These are phyloP conservation scores for Pseudevernia furfuracea DNA, from an alignment of 495 filamentous ascomycete genomes.

Conservation along the genomic window DNA sequence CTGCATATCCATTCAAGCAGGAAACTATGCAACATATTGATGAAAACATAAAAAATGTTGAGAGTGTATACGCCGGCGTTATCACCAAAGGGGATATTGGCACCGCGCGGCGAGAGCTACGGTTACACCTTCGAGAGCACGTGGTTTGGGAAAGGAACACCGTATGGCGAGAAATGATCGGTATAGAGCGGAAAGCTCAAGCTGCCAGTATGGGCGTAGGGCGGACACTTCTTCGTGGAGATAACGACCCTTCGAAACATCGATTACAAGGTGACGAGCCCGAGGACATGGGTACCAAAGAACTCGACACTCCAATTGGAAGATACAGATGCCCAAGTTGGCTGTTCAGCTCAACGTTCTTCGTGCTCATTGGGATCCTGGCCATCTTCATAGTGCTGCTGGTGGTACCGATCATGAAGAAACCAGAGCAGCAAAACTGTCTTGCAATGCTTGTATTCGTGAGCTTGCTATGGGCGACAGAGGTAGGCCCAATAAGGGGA, in stretches of 20 bases:
- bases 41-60: slow-evolving; percentile 61
- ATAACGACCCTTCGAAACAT: slow-evolving; percentile 58
- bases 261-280: slow-evolving; percentile 75
- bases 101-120: slow-evolving; percentile 71
- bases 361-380: slow-evolving; percentile 63
- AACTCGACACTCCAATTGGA: slow-evolving; percentile 75
- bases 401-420: slow-evolving; percentile 67
- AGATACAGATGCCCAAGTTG: slow-evolving; percentile 66
- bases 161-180: slow-evolving; percentile 98
- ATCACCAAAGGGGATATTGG: slow-evolving; percentile 71
- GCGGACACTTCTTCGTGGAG: slow-evolving; percentile 69
- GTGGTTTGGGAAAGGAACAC: slow-evolving; percentile 99
- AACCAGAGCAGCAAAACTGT: slow-evolving; percentile 88
- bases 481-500: slow-evolving; percentile 48
- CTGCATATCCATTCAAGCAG: slow-evolving; percentile 67
- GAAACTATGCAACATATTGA: slow-evolving; percentile 63
- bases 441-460: slow-evolving; percentile 90
- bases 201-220: slow-evolving; percentile 82
- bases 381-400: slow-evolving; percentile 66
- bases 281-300: slow-evolving; percentile 52
- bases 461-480: slow-evolving; percentile 92
- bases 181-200: slow-evolving; percentile 91
- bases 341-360: slow-evolving; percentile 75
- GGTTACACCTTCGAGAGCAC: slow-evolving; percentile 89
- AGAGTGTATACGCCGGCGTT: slow-evolving; percentile 70